Conservation (phyloP, 495 filamentous ascomycete genomes). For the Penicillium argentinense region DNA sequence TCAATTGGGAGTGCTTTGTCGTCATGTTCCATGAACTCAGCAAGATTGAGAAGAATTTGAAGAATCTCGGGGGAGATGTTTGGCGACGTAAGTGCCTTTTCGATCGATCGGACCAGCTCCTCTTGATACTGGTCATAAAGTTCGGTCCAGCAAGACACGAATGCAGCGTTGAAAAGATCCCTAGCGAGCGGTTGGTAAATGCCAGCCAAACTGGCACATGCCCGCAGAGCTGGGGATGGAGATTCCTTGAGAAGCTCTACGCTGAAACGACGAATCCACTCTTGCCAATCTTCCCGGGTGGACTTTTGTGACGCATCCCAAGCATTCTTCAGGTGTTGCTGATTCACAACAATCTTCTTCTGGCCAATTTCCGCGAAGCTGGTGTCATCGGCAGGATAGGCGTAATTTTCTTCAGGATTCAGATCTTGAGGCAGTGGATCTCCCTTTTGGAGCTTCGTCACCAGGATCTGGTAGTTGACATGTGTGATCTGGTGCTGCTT, state of each 20-base stretch:
- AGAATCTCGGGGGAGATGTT: slow-evolving; percentile 94
- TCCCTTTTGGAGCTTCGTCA: slow-evolving; percentile 89
- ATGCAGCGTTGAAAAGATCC: slow-evolving; percentile 96
- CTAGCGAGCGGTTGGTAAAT: slow-evolving; percentile 89
- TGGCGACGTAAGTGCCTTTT: slow-evolving; percentile 87
- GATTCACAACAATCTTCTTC: slow-evolving; percentile 94
- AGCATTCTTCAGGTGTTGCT: slow-evolving; percentile 93
- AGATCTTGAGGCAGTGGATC: slow-evolving; percentile 93
- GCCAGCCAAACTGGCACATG: slow-evolving; percentile 87
- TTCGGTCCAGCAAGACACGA: slow-evolving; percentile 98
- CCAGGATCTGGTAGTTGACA: slow-evolving; percentile 84
- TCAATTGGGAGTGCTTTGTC: slow-evolving; percentile 98
- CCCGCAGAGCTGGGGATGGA: slow-evolving; percentile 88
- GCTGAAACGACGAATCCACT: slow-evolving; percentile 97
- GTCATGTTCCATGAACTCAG: slow-evolving; percentile 99
- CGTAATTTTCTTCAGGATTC: slow-evolving; percentile 82
- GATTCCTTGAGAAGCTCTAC: slow-evolving; percentile 94
- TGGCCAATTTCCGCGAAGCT: slow-evolving; percentile 77
- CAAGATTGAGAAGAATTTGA: slow-evolving; percentile 91
- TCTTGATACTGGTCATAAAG: slow-evolving; percentile 94
- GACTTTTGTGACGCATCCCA: slow-evolving; percentile 97
- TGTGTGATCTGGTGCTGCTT: slow-evolving; percentile 71
- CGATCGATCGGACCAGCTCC: slow-evolving; percentile 91
- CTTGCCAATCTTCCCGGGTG: slow-evolving; percentile 96
- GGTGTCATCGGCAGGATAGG: slow-evolving; percentile 72